phyloP scores from a whole-genome alignment of 2,329 filamentous ascomycete genomes.

The Alternaria panax region DNA sequence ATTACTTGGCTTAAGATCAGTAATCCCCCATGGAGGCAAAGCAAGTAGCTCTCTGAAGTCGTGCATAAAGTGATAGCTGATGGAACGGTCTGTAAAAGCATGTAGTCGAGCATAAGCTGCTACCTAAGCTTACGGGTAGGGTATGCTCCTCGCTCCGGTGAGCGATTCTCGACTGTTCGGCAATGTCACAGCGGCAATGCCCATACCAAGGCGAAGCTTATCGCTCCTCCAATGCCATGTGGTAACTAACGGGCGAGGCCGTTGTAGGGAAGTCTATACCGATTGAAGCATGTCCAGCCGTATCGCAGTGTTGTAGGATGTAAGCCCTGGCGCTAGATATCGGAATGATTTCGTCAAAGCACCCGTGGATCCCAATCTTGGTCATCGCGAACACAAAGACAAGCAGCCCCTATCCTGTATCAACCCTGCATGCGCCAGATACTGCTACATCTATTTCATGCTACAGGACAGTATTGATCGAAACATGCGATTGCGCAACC shows the following conservation, averaged over 20 bases:
- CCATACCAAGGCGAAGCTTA: slow-evolving; percentile 1
- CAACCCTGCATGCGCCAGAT: not conserved
- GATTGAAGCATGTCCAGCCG: slow-evolving; percentile 24
- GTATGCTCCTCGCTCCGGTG: not conserved
- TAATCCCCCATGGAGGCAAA: not conserved
- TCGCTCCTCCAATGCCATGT: slow-evolving; percentile 2
- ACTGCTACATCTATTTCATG: not conserved
- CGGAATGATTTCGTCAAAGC: slow-evolving; percentile 7
- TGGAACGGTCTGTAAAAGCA: not conserved
- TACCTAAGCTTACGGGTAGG: not conserved
- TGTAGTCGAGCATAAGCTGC: not conserved
- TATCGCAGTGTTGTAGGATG: slow-evolving; percentile 3
- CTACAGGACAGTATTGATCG: not conserved
- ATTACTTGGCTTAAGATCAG: not conserved
- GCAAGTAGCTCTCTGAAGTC: not conserved
- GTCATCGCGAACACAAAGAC: not conserved
- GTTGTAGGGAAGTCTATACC: slow-evolving; percentile 17
- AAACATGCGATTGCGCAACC: not conserved
- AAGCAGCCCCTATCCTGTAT: not conserved
- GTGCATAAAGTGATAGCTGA: not conserved
- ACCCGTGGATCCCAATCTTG: not conserved
- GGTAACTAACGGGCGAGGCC: slow-evolving; percentile 4
- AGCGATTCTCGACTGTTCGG: not conserved
- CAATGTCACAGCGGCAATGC: not conserved
- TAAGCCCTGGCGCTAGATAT: slow-evolving; percentile 11